Conservation (phyloP, 2,329 filamentous ascomycete genomes). For the Dothideomycetes sp. region DNA sequence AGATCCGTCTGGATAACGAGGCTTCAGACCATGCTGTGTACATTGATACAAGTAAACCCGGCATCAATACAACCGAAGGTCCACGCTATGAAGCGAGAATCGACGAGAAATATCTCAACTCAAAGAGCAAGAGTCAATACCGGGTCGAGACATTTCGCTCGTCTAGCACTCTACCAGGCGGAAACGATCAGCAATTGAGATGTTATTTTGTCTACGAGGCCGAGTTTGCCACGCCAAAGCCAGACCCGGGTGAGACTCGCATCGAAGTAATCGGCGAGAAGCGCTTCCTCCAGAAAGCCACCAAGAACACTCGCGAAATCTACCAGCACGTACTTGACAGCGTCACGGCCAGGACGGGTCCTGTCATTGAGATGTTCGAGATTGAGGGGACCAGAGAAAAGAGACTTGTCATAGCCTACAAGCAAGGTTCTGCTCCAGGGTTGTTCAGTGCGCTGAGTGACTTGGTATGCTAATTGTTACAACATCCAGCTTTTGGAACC, state of each 20-base stretch:
- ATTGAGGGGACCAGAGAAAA: constrained; percentile 87
- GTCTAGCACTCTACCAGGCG: constrained; percentile 62
- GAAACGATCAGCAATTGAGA: constrained; percentile 68
- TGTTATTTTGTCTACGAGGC: constrained; percentile 99
- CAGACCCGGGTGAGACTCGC: constrained; percentile 66
- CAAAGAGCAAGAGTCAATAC: constrained; percentile 60
- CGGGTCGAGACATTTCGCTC: constrained; percentile 97
- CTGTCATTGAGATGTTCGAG: constrained; percentile 96
- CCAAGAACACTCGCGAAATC: constrained; percentile 86
- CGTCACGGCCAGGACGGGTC: constrained; percentile 74
- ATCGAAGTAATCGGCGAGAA: constrained; percentile 87
- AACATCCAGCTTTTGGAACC: neutral
- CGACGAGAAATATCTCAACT: constrained; percentile 86
- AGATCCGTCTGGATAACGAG: constrained; percentile 94
- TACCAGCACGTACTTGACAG: constrained; percentile 89
- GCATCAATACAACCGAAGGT: constrained; percentile 62
- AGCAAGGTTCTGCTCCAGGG: constrained; percentile 80
- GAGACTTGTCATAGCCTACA: constrained; percentile 87
- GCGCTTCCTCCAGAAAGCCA: constrained; percentile 92
- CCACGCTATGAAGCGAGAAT: constrained; percentile 91
- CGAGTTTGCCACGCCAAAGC: constrained; percentile 68
- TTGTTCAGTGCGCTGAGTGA: constrained; percentile 93
- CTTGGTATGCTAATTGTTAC: no score
- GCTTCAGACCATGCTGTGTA: constrained; percentile 91
- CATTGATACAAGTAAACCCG: constrained; percentile 92